These are phyloP conservation scores for Aureobasidium sp. DNA, from an alignment of 2,329 filamentous ascomycete species.

Conservation along the genomic window DNA sequence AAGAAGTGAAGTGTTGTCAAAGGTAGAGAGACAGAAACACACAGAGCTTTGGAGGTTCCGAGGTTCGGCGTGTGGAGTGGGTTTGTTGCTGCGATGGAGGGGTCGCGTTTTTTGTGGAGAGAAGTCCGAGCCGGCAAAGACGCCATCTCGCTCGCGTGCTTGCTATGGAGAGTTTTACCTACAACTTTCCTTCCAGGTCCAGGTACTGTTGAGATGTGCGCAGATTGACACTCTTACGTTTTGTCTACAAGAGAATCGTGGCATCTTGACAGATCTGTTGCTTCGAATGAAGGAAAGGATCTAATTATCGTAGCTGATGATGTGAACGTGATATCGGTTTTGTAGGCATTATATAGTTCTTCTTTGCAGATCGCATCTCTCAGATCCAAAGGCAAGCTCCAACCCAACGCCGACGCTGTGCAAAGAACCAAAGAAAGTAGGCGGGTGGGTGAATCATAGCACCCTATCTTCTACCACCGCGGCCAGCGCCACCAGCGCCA, in stretches of 20 bases:
- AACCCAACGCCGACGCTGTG: conserved; percentile 16
- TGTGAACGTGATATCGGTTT: neutral
- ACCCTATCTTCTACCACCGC: conserved; percentile 17
- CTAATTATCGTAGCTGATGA: neutral
- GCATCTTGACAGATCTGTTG: neutral
- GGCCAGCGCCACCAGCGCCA: conserved; percentile 44
- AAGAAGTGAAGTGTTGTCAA: neutral
- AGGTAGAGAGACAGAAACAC: neutral
- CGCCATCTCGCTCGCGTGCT: neutral
- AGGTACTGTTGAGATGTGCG: too few relatives aligned
- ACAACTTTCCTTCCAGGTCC: neutral
- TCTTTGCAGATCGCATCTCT: neutral
- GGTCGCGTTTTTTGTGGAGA: neutral
- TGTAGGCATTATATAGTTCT: neutral
- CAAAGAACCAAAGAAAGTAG: neutral
- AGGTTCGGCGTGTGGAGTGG: neutral
- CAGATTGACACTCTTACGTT: too few relatives aligned
- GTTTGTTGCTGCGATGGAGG: neutral
- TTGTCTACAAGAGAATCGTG: too few relatives aligned
- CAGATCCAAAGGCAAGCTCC: neutral
- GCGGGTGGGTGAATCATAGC: neutral
- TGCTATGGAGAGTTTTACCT: neutral
- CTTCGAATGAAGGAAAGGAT: neutral
- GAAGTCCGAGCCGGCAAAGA: neutral
- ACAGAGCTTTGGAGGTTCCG: neutral